phyloP scores from a whole-genome alignment of 768 basidiomycete species.

The Pisolithus sp. region DNA sequence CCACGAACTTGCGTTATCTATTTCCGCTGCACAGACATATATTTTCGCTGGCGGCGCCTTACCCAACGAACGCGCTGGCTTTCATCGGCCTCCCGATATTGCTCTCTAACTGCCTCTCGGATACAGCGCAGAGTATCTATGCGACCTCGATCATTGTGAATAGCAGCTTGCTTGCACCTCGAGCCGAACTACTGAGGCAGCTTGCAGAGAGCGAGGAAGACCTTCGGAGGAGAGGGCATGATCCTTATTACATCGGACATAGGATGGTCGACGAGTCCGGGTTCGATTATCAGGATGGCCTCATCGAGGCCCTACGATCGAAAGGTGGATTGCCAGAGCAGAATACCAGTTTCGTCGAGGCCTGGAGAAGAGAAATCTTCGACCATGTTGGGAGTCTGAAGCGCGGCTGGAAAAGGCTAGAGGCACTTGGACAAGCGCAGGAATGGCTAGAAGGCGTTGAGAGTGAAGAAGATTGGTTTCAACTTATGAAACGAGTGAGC shows the following conservation, averaged over 20 bases:
- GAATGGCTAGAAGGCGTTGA: slow-evolving; percentile 41
- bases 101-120: slow-evolving; percentile 43
- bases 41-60: slow-evolving; percentile 40
- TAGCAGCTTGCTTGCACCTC: slow-evolving; percentile 34
- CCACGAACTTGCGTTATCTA: slow-evolving; percentile 47
- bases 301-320: slow-evolving; percentile 8
- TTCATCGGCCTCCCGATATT: slow-evolving; percentile 49
- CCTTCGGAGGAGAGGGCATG: slow-evolving; percentile 35
- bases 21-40: slow-evolving; percentile 51
- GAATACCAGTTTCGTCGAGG: slow-evolving; percentile 42
- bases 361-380: slow-evolving; percentile 38
- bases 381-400: slow-evolving; percentile 28
- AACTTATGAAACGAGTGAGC: slow-evolving; percentile 39
- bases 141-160: slow-evolving; percentile 40
- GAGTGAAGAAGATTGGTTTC: slow-evolving; percentile 43
- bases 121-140: slow-evolving; percentile 46
- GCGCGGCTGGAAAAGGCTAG: slow-evolving; percentile 31
- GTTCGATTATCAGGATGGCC: slow-evolving; percentile 38
- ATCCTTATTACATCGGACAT: slow-evolving; percentile 48
- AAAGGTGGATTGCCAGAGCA: slow-evolving; percentile 34
- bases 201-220: slow-evolving; percentile 37
- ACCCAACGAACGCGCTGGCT: slow-evolving; percentile 46
- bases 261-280: slow-evolving; percentile 28
- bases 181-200: slow-evolving; percentile 33
- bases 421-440: slow-evolving; percentile 30